Conservation (phyloP, 176 grass and related monocot genomes). For the Ensete glaucum region DNA sequence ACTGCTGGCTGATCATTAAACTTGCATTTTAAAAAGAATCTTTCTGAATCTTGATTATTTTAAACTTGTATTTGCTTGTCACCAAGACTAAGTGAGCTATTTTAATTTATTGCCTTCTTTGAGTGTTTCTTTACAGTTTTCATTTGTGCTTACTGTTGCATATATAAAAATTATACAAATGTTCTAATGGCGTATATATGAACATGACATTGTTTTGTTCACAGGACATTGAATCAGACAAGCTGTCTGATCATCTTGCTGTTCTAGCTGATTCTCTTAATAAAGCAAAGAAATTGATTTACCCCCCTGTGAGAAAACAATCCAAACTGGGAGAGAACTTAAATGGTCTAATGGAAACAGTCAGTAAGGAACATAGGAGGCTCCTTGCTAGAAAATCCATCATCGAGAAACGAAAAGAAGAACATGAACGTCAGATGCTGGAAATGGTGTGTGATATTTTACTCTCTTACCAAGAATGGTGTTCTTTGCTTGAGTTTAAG, state of each 20-base stretch:
- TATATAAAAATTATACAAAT: not conserved
- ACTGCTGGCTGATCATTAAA: not conserved
- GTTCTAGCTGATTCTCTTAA: slow-evolving; percentile 62
- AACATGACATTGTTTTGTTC: not conserved
- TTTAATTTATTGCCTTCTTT: not conserved
- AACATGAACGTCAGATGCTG: slow-evolving; percentile 87
- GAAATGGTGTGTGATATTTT: slow-evolving; percentile 53
- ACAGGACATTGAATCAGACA: slow-evolving; percentile 80
- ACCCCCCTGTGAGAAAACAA: slow-evolving; percentile 37
- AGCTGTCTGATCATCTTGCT: slow-evolving; percentile 58
- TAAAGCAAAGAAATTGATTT: slow-evolving; percentile 61
- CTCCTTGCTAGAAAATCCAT: slow-evolving; percentile 93
- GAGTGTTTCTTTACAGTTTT: not conserved
- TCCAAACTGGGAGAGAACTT: slow-evolving; percentile 43
- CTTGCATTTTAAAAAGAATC: not conserved
- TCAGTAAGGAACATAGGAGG: slow-evolving; percentile 83
- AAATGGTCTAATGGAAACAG: slow-evolving; percentile 37
- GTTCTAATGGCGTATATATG: not conserved
- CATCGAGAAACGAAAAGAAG: slow-evolving; percentile 97
- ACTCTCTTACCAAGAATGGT: not conserved
- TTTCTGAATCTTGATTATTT: too few species aligned
- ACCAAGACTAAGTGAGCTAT: too few species aligned
- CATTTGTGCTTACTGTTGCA: not conserved
- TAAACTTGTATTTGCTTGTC: too few species aligned
- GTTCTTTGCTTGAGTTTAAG: not conserved